Conservation (phyloP, 768 basidiomycete species). For the Neoboletus magnificus region DNA sequence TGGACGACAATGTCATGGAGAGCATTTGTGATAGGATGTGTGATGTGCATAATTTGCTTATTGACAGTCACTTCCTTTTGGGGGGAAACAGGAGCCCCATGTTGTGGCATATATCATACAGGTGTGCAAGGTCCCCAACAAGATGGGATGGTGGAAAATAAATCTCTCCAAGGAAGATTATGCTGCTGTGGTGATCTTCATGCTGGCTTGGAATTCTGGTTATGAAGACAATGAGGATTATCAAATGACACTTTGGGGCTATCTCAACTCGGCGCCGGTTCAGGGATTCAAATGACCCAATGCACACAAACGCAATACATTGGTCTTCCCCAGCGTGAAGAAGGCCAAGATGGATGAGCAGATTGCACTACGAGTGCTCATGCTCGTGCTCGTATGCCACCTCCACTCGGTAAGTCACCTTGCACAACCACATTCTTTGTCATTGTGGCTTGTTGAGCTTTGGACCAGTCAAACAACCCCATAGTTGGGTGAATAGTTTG, state of each 20-base stretch:
- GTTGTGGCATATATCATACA: too few species aligned
- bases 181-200: constrained; percentile 24
- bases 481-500: constrained; percentile 38
- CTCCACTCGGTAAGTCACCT: constrained; percentile 19
- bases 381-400: constrained; percentile 14
- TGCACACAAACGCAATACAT: constrained; percentile 2
- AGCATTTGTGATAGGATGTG: constrained; percentile 75
- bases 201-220: constrained; percentile 15
- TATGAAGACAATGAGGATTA: constrained; percentile 30
- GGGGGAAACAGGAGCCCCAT: not conserved
- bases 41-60: constrained; percentile 50
- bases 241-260: constrained; percentile 25
- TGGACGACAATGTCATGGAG: constrained; percentile 41
- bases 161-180: constrained; percentile 45
- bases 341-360: constrained; percentile 14
- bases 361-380: not conserved
- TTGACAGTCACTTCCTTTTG: not conserved
- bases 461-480: constrained; percentile 45
- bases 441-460: not conserved
- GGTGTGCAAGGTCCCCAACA: constrained; percentile 80
- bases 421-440: not conserved
- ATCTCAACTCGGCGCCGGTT: constrained; percentile 9
- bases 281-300: constrained; percentile 28
- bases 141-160: constrained; percentile 45
- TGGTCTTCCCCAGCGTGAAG: constrained; percentile 16